phyloP scores from a whole-genome alignment of 2,329 filamentous ascomycete genomes.

The Colletotrichum tropicale region DNA sequence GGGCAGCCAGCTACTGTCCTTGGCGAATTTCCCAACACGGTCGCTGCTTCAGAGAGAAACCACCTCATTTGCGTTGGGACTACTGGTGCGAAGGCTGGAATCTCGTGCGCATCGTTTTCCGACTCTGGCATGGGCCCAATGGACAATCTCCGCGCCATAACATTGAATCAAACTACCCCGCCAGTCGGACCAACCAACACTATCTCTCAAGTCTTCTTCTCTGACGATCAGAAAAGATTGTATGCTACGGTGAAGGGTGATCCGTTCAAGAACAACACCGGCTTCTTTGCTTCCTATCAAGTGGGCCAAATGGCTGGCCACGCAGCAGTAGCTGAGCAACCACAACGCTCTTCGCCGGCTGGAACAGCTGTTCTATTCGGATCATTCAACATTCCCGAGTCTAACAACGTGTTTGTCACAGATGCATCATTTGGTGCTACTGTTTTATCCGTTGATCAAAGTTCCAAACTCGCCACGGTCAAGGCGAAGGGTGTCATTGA shows the following conservation, averaged over 20 bases:
- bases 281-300: constrained; percentile 58
- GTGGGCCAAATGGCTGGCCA: constrained; percentile 30
- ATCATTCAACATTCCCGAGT: constrained; percentile 47
- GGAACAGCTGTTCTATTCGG: constrained; percentile 66
- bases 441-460: constrained; percentile 46
- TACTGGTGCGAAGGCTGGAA: constrained; percentile 46
- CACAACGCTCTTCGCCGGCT: constrained; percentile 44
- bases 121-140: constrained; percentile 41
- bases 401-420: constrained; percentile 53
- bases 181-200: constrained; percentile 63
- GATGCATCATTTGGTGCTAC: constrained; percentile 64
- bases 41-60: constrained; percentile 49
- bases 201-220: constrained; percentile 66
- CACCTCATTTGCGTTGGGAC: constrained; percentile 50
- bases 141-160: constrained; percentile 51
- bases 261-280: constrained; percentile 55
- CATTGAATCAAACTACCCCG: constrained; percentile 60
- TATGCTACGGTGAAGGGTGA: constrained; percentile 67
- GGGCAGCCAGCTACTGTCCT: constrained; percentile 47
- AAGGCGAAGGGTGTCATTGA: constrained; percentile 45
- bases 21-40: constrained; percentile 58
- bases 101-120: constrained; percentile 48
- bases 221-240: constrained; percentile 53
- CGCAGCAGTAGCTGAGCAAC: constrained; percentile 25
- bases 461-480: constrained; percentile 33